Evolutionary conservation across 192 early-diverging fungal genomes (phyloP).

Genomic region (Spinellus fusiger): DNA sequence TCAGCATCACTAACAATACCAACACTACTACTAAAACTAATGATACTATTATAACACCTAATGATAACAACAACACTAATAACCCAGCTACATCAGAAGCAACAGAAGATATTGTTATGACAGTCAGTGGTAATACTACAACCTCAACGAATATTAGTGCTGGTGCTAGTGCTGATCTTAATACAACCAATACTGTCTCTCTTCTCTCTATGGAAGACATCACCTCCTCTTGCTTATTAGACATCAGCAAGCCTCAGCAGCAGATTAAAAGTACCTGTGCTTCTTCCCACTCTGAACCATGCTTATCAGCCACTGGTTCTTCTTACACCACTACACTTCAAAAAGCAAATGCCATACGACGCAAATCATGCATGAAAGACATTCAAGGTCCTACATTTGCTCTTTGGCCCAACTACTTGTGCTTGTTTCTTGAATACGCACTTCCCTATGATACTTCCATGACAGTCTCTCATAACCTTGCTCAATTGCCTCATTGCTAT

Average conservation of each 20-base stretch:
- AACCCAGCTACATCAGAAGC: neutral
- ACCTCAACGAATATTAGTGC: too few relatives aligned
- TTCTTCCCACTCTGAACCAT: neutral
- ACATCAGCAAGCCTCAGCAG: neutral
- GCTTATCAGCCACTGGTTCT: neutral
- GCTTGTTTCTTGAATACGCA: slow-evolving; percentile 25
- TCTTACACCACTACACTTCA: neutral
- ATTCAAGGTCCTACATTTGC: neutral
- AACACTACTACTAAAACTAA: too few relatives aligned
- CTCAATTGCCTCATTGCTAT: slow-evolving; percentile 27
- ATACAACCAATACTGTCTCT: too few relatives aligned
- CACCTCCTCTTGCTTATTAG: neutral
- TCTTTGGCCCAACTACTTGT: slow-evolving; percentile 30
- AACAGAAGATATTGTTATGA: neutral
- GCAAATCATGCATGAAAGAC: neutral
- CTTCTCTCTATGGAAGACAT: neutral
- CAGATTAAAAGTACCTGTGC: neutral
- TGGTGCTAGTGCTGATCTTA: too few relatives aligned
- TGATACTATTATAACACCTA: neutral
- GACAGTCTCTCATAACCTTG: slow-evolving; percentile 20
- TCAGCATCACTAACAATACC: too few relatives aligned
- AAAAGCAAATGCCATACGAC: neutral
- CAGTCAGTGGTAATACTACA: too few relatives aligned
- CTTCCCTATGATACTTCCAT: slow-evolving; percentile 20
- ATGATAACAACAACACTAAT: neutral